Percentiles rank a stretch among this genome's conserved stretches.
Evolutionary conservation across 805 yeast genomes (phyloP).

Genomic region (Metschnikowia shivogae): DNA sequence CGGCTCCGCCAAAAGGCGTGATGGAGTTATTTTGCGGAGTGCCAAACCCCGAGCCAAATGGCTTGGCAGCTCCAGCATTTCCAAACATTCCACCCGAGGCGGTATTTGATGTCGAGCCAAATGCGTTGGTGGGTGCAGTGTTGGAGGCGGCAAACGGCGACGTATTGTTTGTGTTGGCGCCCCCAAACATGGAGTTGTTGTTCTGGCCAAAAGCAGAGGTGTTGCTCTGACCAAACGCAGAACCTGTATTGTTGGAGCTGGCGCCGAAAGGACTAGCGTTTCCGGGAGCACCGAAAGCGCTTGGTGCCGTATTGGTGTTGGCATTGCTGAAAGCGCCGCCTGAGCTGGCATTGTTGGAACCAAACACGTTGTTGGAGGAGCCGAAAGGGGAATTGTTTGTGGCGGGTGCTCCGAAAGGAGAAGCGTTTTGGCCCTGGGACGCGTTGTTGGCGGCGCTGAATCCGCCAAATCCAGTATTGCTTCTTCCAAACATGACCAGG

Average conservation of each 20-base stretch:
- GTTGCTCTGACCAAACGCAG: conserved; percentile 37
- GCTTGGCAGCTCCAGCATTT: conserved; percentile 12
- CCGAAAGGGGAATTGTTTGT: conserved; percentile 18
- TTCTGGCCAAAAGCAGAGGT: conserved; percentile 22
- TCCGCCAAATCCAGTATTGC: conserved; percentile 52
- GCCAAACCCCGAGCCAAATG: conserved; percentile 21
- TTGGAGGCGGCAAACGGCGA: conserved; percentile 20
- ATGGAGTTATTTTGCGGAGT: conserved; percentile 17
- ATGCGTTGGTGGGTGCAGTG: conserved; percentile 14
- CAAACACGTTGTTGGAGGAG: conserved; percentile 13
- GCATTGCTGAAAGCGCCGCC: conserved; percentile 32
- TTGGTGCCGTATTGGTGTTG: conserved; percentile 10
- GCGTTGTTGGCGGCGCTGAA: conserved; percentile 25
- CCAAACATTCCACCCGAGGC: conserved; percentile 12
- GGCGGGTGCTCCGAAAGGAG: conserved; percentile 10
- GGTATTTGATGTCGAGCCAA: conserved; percentile 14
- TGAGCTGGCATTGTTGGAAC: conserved; percentile 16
- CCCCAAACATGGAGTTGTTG: conserved; percentile 27
- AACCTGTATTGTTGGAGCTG: conserved; percentile 12
- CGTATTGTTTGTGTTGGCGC: conserved; percentile 5
- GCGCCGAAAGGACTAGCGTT: conserved; percentile 16
- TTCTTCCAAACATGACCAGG: conserved; percentile 44
- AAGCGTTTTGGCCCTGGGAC: conserved; percentile 11
- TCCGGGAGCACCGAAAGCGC: conserved; percentile 10
- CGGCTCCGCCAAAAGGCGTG: conserved; percentile 19